A percentile compares a stretch with the other conserved stretches of the same genome.
Evolutionary conservation across 2,329 filamentous ascomycete genomes (phyloP).

Genomic region (Beauveria brongniartii): DNA sequence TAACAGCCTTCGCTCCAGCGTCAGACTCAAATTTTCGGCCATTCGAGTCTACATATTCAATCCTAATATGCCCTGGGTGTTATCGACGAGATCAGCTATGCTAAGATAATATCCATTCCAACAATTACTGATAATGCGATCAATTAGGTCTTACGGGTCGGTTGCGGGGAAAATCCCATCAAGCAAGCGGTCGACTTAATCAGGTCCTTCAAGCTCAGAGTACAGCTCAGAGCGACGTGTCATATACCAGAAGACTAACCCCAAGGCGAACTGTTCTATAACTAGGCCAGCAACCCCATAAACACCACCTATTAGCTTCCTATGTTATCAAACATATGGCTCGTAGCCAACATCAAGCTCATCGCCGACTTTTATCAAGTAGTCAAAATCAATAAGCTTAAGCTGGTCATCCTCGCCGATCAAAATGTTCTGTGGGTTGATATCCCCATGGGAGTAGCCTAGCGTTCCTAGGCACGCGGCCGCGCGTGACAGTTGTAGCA

Average conservation of each 20-base stretch:
- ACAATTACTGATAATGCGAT: conserved; percentile 15
- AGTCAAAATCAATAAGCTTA: conserved; percentile 16
- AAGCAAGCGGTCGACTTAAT: conserved; percentile 12
- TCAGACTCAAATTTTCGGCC: neutral
- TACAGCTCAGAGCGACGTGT: conserved; percentile 14
- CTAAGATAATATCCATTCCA: conserved; percentile 12
- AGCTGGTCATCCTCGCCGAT: conserved; percentile 13
- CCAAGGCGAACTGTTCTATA: conserved; percentile 16
- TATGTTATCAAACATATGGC: conserved; percentile 16
- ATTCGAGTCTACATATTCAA: neutral
- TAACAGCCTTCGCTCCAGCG: neutral
- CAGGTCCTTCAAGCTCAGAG: conserved; percentile 13
- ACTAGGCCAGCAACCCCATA: conserved; percentile 13
- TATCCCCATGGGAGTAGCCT: conserved; percentile 15
- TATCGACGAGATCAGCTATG: conserved; percentile 12
- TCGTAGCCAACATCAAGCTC: conserved; percentile 15
- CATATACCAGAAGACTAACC: conserved; percentile 17
- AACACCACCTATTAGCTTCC: neutral
- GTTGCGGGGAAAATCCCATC: conserved; percentile 11
- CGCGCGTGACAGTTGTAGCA: conserved; percentile 13
- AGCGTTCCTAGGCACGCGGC: conserved; percentile 13
- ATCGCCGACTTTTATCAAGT: conserved; percentile 9
- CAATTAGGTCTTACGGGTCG: conserved; percentile 12
- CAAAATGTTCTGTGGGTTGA: conserved; percentile 17
- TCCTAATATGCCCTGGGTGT: conserved; percentile 2